These are phyloP conservation scores for Craterostigma plantagineum DNA, from an alignment of 257 asterid genomes.

Conservation along the genomic window DNA sequence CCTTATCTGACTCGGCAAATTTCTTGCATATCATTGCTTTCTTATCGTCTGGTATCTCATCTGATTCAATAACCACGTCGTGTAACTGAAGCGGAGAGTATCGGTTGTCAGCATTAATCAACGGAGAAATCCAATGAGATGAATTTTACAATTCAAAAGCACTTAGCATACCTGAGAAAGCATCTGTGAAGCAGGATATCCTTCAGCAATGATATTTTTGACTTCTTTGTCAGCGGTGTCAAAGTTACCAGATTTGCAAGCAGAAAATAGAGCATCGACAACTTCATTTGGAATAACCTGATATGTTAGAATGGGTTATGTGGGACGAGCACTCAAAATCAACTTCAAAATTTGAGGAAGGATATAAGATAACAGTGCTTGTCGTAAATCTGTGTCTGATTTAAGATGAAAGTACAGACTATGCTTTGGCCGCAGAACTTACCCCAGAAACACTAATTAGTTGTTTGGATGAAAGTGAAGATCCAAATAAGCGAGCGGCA, in stretches of 20 bases:
- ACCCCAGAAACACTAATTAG: slow-evolving; percentile 87
- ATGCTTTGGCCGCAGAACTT: slow-evolving; percentile 15
- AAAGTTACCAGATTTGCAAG: slow-evolving; percentile 72
- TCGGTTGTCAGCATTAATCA: slow-evolving; percentile 6
- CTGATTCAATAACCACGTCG: slow-evolving; percentile 51
- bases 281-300: slow-evolving; percentile 74
- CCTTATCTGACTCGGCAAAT: slow-evolving; percentile 92
- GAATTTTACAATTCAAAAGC: not conserved
- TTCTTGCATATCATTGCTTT: slow-evolving; percentile 89
- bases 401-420: not conserved
- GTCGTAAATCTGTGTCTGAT: too few relatives aligned
- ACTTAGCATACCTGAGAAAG: slow-evolving; percentile 53
- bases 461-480: slow-evolving; percentile 63
- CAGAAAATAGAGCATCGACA: slow-evolving; percentile 38
- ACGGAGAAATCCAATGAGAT: not conserved
- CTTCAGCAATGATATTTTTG: slow-evolving; percentile 71
- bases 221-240: slow-evolving; percentile 83
- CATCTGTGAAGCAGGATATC: slow-evolving; percentile 88
- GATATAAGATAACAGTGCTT: too few relatives aligned
- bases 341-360: not conserved
- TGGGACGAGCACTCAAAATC: not conserved
- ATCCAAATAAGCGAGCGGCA: slow-evolving; percentile 95
- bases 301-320: slow-evolving; percentile 4
- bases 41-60: slow-evolving; percentile 55
- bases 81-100: slow-evolving; percentile 43